These are phyloP conservation scores for Cordyceps tenuipes DNA, from an alignment of 2,329 filamentous ascomycete genomes.

Conservation along the genomic window DNA sequence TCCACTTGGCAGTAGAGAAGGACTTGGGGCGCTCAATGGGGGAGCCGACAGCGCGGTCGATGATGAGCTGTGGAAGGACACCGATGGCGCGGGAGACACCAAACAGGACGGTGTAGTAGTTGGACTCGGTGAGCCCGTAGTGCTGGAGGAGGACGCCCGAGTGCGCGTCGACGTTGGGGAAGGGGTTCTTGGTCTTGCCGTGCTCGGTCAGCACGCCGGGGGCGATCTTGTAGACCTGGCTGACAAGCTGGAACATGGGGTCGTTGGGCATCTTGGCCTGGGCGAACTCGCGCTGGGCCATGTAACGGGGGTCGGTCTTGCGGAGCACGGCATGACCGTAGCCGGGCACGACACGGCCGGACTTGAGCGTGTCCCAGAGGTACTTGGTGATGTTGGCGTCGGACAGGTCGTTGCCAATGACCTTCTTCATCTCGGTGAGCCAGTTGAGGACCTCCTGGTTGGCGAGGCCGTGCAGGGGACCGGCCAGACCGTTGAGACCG, in stretches of 20 bases:
- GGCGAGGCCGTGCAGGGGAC: slow-evolving; percentile 95
- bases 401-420: slow-evolving; percentile 85
- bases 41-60: slow-evolving; percentile 92
- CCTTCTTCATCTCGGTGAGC: slow-evolving; percentile 98
- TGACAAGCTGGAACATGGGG: slow-evolving; percentile 99
- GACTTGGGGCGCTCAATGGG: slow-evolving; percentile 99
- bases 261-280: slow-evolving; percentile 85
- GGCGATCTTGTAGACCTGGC: slow-evolving; percentile 99
- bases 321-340: slow-evolving; percentile 98
- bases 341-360: slow-evolving; percentile 90
- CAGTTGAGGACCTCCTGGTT: slow-evolving; percentile 99
- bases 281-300: slow-evolving; percentile 94
- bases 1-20: slow-evolving; percentile 95
- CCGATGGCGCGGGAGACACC: slow-evolving; percentile 96
- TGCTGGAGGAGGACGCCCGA: slow-evolving; percentile 98
- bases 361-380: slow-evolving; percentile 95
- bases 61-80: slow-evolving; percentile 98
- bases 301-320: slow-evolving; percentile 99
- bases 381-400: slow-evolving; percentile 97
- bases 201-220: slow-evolving; percentile 97
- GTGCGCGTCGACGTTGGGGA: slow-evolving; percentile 97
- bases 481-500: slow-evolving; percentile 95
- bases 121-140: slow-evolving; percentile 97
- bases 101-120: slow-evolving; percentile 99
- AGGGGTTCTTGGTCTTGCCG: slow-evolving; percentile 99